Base-by-base conservation (phyloP, 805 yeast genomes). In the Starmerella potacharoeniae region DNA sequence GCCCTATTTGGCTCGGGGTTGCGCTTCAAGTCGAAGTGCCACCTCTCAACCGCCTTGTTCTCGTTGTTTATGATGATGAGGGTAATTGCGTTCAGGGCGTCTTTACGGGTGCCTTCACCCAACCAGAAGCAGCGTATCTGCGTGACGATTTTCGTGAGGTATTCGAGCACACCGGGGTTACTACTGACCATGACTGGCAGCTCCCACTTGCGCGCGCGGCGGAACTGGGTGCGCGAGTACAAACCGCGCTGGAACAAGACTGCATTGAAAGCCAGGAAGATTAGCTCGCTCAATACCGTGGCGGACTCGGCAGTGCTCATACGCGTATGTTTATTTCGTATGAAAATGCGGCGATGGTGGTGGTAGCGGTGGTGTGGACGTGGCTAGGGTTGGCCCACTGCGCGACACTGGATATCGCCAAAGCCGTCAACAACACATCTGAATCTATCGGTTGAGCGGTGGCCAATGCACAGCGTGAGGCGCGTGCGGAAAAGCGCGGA, bases 221-320 rank as follows among this genome's bases (percentile, higher is more conserved):
- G 77, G 69, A 91, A 90, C 66, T 88, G 95, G 58, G 86, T 95
- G 4, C 86, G 76, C 0, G 96, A 95, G 63, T 90, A 90, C 17
- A 90, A 82, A 0, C 95, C 95, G 52, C 97, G 72, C 67, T 91
- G 97, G 67, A 84, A 90, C 5, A 91, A 75, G 30, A 90, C 86
- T 49, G 83, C 80, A 65, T 87, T 84, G 52, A 90, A 82, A 53
- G 91, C 79, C 66, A 81, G 86, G 62, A 86, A 85, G 63, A 90
- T 86, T 69, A 86, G 88, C 68, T 88, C 96, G 0, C 91, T 9
- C 31, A 46, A n/a, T 5, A 33, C 17, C 2, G 8, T 44, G 7
- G 16, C n/a, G 9, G 36, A 31, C 11, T 40, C 44, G 17, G 22
- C 22, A 22, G 22, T 3, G 22, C 22, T 22, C 22, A 22, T 22